A percentile compares a stretch with the other conserved stretches of the same genome.
Evolutionary conservation across 2,329 filamentous ascomycete species (phyloP).

Genomic region (Trichoderma pleuroti): DNA sequence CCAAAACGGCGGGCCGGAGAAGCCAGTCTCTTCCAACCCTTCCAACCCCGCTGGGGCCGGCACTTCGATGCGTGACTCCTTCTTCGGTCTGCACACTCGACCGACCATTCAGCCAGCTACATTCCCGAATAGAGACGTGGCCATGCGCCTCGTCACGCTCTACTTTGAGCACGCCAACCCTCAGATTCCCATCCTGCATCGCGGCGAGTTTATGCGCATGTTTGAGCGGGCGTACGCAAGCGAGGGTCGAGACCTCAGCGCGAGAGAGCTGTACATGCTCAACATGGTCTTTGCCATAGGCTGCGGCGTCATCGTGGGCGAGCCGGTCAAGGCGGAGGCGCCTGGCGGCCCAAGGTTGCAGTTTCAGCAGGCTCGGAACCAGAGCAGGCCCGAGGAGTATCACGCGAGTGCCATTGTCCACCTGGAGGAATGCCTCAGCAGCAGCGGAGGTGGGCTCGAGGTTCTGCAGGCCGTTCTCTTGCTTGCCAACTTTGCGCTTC

Average conservation of each 20-base stretch:
- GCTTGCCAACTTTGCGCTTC: constrained; percentile 83
- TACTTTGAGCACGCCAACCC: constrained; percentile 98
- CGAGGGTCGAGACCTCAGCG: constrained; percentile 62
- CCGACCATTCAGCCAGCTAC: constrained; percentile 80
- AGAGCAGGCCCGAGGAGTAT: constrained; percentile 86
- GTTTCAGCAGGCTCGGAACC: constrained; percentile 33
- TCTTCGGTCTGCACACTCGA: constrained; percentile 92
- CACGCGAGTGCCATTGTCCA: constrained; percentile 93
- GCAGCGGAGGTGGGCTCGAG: constrained; percentile 83
- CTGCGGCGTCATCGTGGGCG: constrained; percentile 81
- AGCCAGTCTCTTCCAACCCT: constrained; percentile 22
- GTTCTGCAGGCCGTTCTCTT: constrained; percentile 91
- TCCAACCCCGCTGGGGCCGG: constrained; percentile 40
- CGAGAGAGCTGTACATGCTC: constrained; percentile 84
- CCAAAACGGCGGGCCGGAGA: constrained; percentile 47
- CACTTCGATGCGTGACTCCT: constrained; percentile 89
- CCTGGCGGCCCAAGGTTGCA: constrained; percentile 31
- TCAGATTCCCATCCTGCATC: constrained; percentile 89
- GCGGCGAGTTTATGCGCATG: constrained; percentile 83
- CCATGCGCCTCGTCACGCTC: constrained; percentile 67
- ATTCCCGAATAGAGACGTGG: constrained; percentile 77
- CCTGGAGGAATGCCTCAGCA: constrained; percentile 79
- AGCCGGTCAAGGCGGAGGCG: constrained; percentile 50
- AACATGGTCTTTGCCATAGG: constrained; percentile 98
- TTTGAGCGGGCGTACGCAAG: constrained; percentile 77